Percentiles rank a stretch among this genome's conserved stretches.
phyloP scores from a whole-genome alignment of 352 stramenopile genomes.

The Phytophthora melonis region DNA sequence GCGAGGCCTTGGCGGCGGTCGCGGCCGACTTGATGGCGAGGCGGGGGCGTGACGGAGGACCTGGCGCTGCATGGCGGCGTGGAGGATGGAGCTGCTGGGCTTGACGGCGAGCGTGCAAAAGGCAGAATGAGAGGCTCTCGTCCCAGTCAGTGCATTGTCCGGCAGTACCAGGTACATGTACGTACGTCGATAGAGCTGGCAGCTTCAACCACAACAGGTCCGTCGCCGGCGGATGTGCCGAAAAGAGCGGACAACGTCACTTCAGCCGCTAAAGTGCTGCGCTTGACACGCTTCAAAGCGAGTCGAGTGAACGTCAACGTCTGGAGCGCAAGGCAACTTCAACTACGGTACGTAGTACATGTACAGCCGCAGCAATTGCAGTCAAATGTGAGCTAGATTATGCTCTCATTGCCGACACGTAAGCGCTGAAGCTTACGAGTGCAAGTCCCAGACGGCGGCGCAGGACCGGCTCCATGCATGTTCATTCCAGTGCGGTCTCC shows the following conservation, averaged over 20 bases:
- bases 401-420: slow-evolving; percentile 2
- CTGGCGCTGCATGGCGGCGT: slow-evolving; percentile 51
- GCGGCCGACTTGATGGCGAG: slow-evolving; percentile 26
- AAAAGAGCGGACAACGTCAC: background rate
- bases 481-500: slow-evolving; percentile 1
- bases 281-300: slow-evolving; percentile 25
- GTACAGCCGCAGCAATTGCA: background rate
- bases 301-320: slow-evolving; percentile 22
- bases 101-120: slow-evolving; percentile 28
- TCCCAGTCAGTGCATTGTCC: slow-evolving; percentile 1
- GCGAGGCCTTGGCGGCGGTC: slow-evolving; percentile 27
- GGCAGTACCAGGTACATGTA: too few relatives aligned
- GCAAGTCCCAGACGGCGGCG: slow-evolving; percentile 2
- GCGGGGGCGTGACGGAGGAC: slow-evolving; percentile 54
- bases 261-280: background rate
- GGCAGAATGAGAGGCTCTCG: slow-evolving; percentile 31
- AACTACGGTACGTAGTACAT: background rate
- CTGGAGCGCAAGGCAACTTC: slow-evolving; percentile 30
- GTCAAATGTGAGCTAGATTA: too few relatives aligned
- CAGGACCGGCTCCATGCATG: slow-evolving; percentile 9
- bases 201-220: slow-evolving; percentile 33
- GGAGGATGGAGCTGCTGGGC: background rate
- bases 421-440: slow-evolving; percentile 28
- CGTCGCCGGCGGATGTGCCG: background rate
- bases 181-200: background rate